phyloP scores from a whole-genome alignment of 2,329 filamentous ascomycete species.

The Leptographium procerum region DNA sequence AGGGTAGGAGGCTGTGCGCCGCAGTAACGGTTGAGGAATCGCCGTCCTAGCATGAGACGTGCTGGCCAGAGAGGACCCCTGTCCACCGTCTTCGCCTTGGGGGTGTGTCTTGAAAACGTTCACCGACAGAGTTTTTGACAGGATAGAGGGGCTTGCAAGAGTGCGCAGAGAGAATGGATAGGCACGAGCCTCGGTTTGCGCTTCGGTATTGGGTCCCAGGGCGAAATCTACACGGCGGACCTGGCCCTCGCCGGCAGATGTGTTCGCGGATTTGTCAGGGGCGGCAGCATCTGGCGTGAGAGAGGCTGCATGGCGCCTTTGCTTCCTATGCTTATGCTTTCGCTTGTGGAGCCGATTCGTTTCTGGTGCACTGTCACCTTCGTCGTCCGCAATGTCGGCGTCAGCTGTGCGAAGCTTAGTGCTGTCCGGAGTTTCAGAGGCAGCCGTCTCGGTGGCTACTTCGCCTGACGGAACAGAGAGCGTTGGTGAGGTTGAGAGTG shows the following conservation, averaged over 20 bases:
- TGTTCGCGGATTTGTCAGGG: background rate
- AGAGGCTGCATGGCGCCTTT: conserved; percentile 3
- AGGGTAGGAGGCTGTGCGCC: conserved; percentile 46
- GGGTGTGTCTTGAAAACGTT: conserved; percentile 37
- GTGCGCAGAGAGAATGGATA: conserved; percentile 26
- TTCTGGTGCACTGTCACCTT: conserved; percentile 6
- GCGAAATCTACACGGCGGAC: conserved; percentile 33
- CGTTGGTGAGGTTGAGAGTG: background rate
- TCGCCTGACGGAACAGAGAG: background rate
- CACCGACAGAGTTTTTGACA: conserved; percentile 45
- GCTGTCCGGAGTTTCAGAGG: background rate
- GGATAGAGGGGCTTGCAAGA: conserved; percentile 30
- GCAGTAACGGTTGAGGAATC: conserved; percentile 15
- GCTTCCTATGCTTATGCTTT: conserved; percentile 25
- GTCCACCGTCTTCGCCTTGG: background rate
- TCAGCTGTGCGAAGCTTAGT: background rate
- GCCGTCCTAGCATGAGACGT: background rate
- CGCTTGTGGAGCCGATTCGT: conserved; percentile 14
- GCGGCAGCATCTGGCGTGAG: background rate
- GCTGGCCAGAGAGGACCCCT: background rate
- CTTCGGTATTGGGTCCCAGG: conserved; percentile 20
- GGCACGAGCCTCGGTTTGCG: conserved; percentile 20
- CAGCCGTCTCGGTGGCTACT: background rate
- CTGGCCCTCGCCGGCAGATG: conserved; percentile 6
- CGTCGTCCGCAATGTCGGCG: conserved; percentile 12